Base-by-base conservation (phyloP, 805 yeast genomes). In the Cyberlindnera xishuangbannaensis region DNA sequence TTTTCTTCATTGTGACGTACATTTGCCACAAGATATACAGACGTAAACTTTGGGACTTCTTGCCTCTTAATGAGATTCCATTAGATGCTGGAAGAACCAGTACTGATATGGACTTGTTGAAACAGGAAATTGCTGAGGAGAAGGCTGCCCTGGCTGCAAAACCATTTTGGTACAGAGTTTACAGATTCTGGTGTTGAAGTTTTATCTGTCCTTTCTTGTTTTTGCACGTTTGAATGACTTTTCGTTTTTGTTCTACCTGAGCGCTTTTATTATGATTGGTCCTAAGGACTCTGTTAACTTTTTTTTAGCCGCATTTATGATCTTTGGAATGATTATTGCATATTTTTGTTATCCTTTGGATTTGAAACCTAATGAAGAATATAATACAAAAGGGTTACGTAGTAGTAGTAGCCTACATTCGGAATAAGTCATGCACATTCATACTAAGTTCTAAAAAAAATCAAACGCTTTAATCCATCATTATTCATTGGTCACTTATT, bases 81-180 rank as follows among this genome's bases (percentile, higher is more conserved):
- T 52, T 79, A 26, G 80, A 73, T 48, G 64, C 74, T 30, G 87
- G 87, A 33, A 71, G 83, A 54, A 68, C 81, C 43, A 74, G 71
- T 27, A 45, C 69, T 16, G 83, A 78, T 48, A 45, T 75, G 39
- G 83, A 77, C 23, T 55, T 71, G 30, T 51, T 78, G 36, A 64
- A 59, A 43, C 78, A 70, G 50, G 81, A 77, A 51, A 55, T 76
- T 33, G 67, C 64, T 7, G 82, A 74, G 54, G 82, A 78, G 53
- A 67, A 57, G 50, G 78, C 64, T 5, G 62, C 50, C 40, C 48
- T 78, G 42, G 65, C 62, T 14, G 37, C 68, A 21, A 67, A 59
- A 48, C 73, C 73, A 34, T 48, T 61, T 41, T 68, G 58, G 51
- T 62, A 61, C 59, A 69, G 82, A 54, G 23, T 49, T n/a, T 79